Conservation (phyloP, 495 filamentous ascomycete genomes). For the Friedmanniomyces simplex region DNA sequence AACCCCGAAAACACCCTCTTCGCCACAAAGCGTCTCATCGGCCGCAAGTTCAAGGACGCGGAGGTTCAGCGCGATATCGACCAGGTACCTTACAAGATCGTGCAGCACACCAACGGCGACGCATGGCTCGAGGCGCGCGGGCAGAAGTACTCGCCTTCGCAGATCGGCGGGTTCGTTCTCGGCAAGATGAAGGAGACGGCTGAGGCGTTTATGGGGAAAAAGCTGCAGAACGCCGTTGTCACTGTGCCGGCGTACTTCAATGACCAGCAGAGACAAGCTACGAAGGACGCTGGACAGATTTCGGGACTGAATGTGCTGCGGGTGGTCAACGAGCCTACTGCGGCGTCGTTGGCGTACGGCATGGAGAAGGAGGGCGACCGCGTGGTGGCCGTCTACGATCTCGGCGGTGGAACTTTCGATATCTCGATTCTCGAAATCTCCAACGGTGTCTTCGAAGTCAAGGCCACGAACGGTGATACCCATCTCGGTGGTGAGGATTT, state of each 20-base stretch:
- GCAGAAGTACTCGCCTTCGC: constrained; percentile 95
- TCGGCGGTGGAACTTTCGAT: constrained; percentile 99
- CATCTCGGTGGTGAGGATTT: constrained; percentile 99
- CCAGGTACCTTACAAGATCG: constrained; percentile 98
- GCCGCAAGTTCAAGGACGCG: constrained; percentile 90
- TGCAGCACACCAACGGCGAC: constrained; percentile 95
- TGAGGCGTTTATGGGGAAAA: constrained; percentile 92
- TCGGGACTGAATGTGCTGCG: constrained; percentile 95
- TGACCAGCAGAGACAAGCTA: constrained; percentile 97
- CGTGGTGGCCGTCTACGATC: constrained; percentile 54
- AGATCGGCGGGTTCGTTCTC: constrained; percentile 94
- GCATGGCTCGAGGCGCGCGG: constrained; percentile 95
- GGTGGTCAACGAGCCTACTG: constrained; percentile 72
- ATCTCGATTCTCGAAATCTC: constrained; percentile 96
- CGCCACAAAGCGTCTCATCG: constrained; percentile 98
- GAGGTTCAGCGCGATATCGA: constrained; percentile 98
- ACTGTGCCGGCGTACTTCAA: constrained; percentile 99
- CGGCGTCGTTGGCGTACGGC: constrained; percentile 36
- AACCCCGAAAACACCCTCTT: constrained; percentile 99
- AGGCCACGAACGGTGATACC: constrained; percentile 97
- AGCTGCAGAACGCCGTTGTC: constrained; percentile 91
- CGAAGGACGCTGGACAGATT: constrained; percentile 96
- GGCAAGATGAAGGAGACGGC: constrained; percentile 99
- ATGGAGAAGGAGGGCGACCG: constrained; percentile 33
- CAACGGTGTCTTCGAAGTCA: constrained; percentile 93